phyloP scores from a whole-genome alignment of 2,329 filamentous ascomycete species.

The Cordyceps cateniannulata region DNA sequence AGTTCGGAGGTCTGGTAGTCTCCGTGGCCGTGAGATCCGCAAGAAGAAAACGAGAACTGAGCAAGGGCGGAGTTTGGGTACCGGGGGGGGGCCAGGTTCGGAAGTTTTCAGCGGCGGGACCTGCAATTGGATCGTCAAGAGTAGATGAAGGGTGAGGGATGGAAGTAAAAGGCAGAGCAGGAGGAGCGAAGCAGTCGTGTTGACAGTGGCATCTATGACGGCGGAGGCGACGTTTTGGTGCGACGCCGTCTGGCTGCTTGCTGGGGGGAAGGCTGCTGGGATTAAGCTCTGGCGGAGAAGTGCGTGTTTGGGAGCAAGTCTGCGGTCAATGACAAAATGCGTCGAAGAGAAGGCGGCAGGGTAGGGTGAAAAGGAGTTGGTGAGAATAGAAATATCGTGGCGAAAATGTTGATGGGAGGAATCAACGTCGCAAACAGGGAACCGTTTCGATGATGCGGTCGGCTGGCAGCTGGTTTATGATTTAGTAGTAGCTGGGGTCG shows the following conservation, averaged over 20 bases:
- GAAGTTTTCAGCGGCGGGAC: not conserved
- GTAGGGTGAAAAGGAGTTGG: not conserved
- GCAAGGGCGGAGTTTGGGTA: not conserved
- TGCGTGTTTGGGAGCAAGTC: too few species aligned
- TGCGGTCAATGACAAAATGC: not conserved
- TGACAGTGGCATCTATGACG: not conserved
- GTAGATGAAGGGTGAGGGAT: not conserved
- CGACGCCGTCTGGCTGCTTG: not conserved
- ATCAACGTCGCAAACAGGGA: conserved; percentile 4
- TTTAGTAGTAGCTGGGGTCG: too few species aligned
- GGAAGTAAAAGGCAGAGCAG: not conserved
- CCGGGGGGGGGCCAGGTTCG: not conserved
- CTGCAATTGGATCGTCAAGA: not conserved
- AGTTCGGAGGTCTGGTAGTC: conserved; percentile 4
- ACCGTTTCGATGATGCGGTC: not conserved
- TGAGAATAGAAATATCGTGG: not conserved
- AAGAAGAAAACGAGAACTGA: not conserved
- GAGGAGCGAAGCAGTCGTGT: not conserved
- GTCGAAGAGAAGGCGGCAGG: not conserved
- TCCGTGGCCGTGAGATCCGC: conserved; percentile 7
- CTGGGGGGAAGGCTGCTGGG: not conserved
- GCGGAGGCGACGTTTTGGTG: not conserved
- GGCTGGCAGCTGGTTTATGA: not conserved
- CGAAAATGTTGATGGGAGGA: not conserved
- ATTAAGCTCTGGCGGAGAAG: not conserved